Evolutionary conservation across 2,329 filamentous ascomycete genomes (phyloP).

Genomic region (Dactylonectria estremocensis): DNA sequence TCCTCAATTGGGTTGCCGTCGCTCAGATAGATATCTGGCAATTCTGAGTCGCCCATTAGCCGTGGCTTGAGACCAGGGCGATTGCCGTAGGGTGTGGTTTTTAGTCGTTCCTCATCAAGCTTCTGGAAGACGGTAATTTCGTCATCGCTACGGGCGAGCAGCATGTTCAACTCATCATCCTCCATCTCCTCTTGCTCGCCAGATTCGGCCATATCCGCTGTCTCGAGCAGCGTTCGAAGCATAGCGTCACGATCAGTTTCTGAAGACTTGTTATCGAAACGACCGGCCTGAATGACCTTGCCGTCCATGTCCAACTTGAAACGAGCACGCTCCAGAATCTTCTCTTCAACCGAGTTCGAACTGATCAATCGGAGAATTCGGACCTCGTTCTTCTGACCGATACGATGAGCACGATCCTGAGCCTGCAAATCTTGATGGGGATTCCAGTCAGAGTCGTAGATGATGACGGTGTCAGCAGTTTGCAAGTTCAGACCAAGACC

Average conservation of each 20-base stretch:
- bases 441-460: conserved; percentile 99
- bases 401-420: conserved; percentile 99
- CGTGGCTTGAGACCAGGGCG: conserved; percentile 77
- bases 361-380: conserved; percentile 96
- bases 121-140: conserved; percentile 85
- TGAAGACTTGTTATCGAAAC: conserved; percentile 99
- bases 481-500: conserved; percentile 97
- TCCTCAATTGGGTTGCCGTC: conserved; percentile 88
- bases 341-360: conserved; percentile 97
- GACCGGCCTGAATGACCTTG: conserved; percentile 99
- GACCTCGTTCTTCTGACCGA: conserved; percentile 99
- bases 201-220: conserved; percentile 77
- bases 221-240: conserved; percentile 92
- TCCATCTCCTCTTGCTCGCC: conserved; percentile 97
- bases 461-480: conserved; percentile 98
- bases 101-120: conserved; percentile 83
- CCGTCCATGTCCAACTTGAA: conserved; percentile 99
- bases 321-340: conserved; percentile 95
- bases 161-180: conserved; percentile 95
- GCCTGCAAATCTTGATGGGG: conserved; percentile 99
- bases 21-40: conserved; percentile 93
- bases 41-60: conserved; percentile 87
- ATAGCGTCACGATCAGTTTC: conserved; percentile 98
- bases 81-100: conserved; percentile 80
- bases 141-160: conserved; percentile 89